Evolutionary conservation across 331 rosid genomes (phyloP).

Genomic region (Spiraea crenata): DNA sequence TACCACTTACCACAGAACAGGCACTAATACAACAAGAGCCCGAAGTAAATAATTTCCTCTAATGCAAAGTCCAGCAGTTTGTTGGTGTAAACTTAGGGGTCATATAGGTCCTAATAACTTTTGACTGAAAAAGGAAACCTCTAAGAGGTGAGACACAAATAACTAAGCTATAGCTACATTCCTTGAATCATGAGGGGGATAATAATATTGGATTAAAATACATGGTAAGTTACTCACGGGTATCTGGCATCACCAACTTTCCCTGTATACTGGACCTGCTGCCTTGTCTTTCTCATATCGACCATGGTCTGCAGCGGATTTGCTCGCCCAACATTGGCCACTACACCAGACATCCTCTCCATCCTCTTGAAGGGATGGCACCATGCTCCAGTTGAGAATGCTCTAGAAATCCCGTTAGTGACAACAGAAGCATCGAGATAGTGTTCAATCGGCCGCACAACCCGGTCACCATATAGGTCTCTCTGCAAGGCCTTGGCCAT

Average conservation of each 20-base stretch:
- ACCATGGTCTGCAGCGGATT: conserved; percentile 90
- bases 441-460: conserved; percentile 64
- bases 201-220: conserved; percentile 13
- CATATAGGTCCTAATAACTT: not conserved
- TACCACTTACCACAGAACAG: too few species aligned
- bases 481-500: conserved; percentile 85
- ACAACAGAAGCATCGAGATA: conserved; percentile 91
- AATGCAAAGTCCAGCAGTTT: not conserved
- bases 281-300: conserved; percentile 90
- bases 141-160: not conserved
- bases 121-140: not conserved
- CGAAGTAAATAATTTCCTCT: not conserved
- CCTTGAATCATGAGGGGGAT: not conserved
- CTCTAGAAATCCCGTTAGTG: conserved; percentile 89
- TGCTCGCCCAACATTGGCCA: conserved; percentile 79
- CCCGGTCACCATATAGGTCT: conserved; percentile 81
- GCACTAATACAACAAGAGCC: not conserved
- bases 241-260: conserved; percentile 99
- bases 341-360: conserved; percentile 94
- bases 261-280: conserved; percentile 90
- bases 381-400: conserved; percentile 99
- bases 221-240: conserved; percentile 69
- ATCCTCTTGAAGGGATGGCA: conserved; percentile 78
- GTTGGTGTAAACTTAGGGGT: not conserved
- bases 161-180: not conserved